These are phyloP conservation scores for Vigna unguiculata DNA, from an alignment of 306 rosid species.

Conservation along the genomic window DNA sequence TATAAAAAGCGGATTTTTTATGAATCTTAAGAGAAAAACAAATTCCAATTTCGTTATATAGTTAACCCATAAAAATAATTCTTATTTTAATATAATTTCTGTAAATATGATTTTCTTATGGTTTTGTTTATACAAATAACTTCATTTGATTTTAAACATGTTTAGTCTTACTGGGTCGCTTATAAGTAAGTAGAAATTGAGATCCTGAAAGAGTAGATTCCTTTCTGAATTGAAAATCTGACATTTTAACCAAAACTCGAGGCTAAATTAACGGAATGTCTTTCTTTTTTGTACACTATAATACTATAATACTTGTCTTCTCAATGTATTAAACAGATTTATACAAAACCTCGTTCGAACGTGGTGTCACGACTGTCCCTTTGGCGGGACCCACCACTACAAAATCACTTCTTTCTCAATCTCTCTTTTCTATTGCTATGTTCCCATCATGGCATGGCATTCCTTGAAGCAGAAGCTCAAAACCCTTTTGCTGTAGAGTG, in stretches of 20 bases:
- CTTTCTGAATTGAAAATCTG: not conserved
- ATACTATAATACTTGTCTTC: not conserved
- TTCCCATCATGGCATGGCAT: not conserved
- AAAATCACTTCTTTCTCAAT: conserved; percentile 15
- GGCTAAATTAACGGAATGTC: conserved; percentile 39
- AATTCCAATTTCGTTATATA: too few species aligned
- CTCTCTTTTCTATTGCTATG: not conserved
- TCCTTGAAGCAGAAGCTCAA: not conserved
- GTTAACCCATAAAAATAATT: too few species aligned
- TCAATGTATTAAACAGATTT: not conserved
- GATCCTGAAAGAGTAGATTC: not conserved
- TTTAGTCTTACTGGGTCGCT: too few species aligned
- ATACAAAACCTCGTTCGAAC: conserved; percentile 42
- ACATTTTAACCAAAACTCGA: conserved; percentile 11
- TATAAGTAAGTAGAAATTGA: too few species aligned
- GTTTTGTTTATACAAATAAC: too few species aligned
- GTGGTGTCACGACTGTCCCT: conserved; percentile 49
- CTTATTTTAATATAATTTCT: too few species aligned
- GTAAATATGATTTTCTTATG: too few species aligned
- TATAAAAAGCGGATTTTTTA: too few species aligned
- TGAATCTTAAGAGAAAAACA: too few species aligned
- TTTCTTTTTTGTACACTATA: conserved; percentile 9
- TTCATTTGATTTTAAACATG: too few species aligned
- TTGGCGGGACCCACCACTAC: conserved; percentile 47
- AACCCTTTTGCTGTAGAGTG: not conserved